Conservation (phyloP, 345 rosid species). For the Durio zibethinus region DNA sequence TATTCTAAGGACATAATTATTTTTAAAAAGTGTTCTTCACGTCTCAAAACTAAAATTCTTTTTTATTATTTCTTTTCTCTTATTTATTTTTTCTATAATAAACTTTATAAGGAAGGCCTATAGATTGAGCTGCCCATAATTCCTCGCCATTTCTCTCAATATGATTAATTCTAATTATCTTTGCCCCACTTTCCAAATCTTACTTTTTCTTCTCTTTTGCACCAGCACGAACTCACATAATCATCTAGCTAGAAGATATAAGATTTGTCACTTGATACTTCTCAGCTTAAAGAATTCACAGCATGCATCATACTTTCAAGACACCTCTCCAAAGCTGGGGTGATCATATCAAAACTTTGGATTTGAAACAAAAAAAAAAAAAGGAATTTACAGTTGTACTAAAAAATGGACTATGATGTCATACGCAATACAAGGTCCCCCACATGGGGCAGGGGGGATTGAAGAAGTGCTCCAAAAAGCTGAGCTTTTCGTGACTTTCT, state of each 20-base stretch:
- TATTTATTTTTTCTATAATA: too few relatives aligned
- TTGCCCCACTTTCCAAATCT: conserved; percentile 21
- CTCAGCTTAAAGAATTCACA: conserved; percentile 4
- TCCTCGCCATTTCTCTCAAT: conserved; percentile 17
- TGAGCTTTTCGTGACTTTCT: conserved; percentile 24
- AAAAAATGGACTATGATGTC: conserved; percentile 25
- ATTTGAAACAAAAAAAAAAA: not conserved
- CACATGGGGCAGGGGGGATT: conserved; percentile 27
- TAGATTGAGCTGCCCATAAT: conserved; percentile 10
- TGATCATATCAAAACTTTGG: not conserved
- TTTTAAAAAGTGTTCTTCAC: too few relatives aligned
- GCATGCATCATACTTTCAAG: not conserved
- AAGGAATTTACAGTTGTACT: not conserved
- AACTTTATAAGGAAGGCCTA: conserved; percentile 19
- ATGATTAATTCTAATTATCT: not conserved
- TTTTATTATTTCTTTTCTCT: too few relatives aligned
- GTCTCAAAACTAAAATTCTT: too few relatives aligned
- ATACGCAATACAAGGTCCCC: conserved; percentile 21
- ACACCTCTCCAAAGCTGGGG: not conserved
- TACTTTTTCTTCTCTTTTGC: conserved; percentile 2
- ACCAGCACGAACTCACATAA: not conserved
- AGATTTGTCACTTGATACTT: not conserved
- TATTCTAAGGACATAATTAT: too few relatives aligned
- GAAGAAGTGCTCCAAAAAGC: conserved; percentile 42
- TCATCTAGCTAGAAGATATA: not conserved